A percentile compares a stretch with the other conserved stretches of the same genome.
Evolutionary conservation across 1,284 basidiomycete genomes (phyloP).

Genomic region (Ceratobasidium sp.): DNA sequence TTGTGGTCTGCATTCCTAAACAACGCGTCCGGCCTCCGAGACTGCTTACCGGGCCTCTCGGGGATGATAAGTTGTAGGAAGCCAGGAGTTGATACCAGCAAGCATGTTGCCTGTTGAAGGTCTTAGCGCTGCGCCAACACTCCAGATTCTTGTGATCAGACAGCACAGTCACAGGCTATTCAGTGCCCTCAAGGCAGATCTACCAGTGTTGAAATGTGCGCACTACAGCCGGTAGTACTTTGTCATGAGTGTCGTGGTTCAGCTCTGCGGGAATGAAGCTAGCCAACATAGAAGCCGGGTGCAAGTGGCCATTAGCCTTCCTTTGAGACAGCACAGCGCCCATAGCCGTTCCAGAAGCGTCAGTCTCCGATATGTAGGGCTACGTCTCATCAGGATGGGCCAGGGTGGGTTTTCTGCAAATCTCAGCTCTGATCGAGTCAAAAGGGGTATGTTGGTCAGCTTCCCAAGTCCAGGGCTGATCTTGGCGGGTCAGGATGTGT

Average conservation of each 20-base stretch:
- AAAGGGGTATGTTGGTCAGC: not conserved
- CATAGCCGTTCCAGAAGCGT: slow-evolving; percentile 15
- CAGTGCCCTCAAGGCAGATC: slow-evolving; percentile 48
- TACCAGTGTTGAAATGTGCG: slow-evolving; percentile 47
- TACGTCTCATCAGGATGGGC: not conserved
- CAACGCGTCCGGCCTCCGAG: slow-evolving; percentile 49
- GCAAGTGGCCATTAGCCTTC: not conserved
- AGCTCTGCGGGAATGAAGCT: slow-evolving; percentile 47
- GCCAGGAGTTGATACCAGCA: slow-evolving; percentile 49
- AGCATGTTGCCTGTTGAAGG: slow-evolving; percentile 47
- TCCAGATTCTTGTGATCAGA: slow-evolving; percentile 50
- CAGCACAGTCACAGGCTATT: slow-evolving; percentile 41
- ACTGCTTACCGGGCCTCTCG: slow-evolving; percentile 48
- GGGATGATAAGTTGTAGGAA: slow-evolving; percentile 47
- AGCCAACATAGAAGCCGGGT: not conserved
- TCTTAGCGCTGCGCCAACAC: slow-evolving; percentile 47
- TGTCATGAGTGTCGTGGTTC: slow-evolving; percentile 54
- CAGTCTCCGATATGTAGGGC: slow-evolving; percentile 30
- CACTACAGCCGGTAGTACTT: slow-evolving; percentile 51
- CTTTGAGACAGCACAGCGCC: not conserved
- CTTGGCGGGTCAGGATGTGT: no score
- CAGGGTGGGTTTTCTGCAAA: slow-evolving; percentile 5
- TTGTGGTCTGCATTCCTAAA: slow-evolving; percentile 45
- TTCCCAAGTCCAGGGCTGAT: slow-evolving; percentile 48
- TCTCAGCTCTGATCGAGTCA: not conserved